Base-by-base conservation (phyloP, 2,329 filamentous ascomycete species). In the Talaromyces pinophilus region DNA sequence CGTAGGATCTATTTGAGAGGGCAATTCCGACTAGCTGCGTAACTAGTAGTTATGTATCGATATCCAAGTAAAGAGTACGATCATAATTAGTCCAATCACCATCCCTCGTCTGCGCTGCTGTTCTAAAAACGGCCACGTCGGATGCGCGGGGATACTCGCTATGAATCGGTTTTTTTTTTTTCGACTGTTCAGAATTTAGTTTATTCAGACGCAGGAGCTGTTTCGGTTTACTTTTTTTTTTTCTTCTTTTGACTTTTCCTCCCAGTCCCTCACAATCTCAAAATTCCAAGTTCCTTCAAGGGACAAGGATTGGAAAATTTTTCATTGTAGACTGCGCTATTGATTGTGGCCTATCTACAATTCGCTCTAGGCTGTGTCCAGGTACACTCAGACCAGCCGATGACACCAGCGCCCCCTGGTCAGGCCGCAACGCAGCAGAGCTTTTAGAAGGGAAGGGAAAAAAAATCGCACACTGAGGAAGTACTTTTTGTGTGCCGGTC, bases 341-440 rank as follows among this genome's bases (percentile, higher is more conserved):
- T 57, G 48, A 62, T 48, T 52, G 44, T 52, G 15, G 38, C 25
- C 57, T 63, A 40, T 55, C 13, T n/a, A 40, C 52, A 55, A 52
- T 42, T 57, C 17, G 50, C 50, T 52, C 60, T 52, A 62, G 59
- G 46, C 44, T 54, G 61, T 63, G 52, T 46, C 62, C 40, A 59
- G 62, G 62, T 44, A 64, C 62, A 64, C 62, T 59, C 42, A 64
- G 63, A 60, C 63, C 63, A 67, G 60, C 54, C 61, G 38, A 67
- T 60, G 65, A 63, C 65, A 63, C 65, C 65, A 63, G 60, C 65
- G 60, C 60, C 65, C 64, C 65, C 60, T 67, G 65, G 65, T 67
- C 54, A 67, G 65, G 65, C 65, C 65, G 65, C 65, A 48, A 61
- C 63, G 65, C 65, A 63, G 54, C 60, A 63, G 52, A 63, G 65